These are phyloP conservation scores for Puccinia triticina DNA, from an alignment of 1,284 basidiomycete species.

Conservation along the genomic window DNA sequence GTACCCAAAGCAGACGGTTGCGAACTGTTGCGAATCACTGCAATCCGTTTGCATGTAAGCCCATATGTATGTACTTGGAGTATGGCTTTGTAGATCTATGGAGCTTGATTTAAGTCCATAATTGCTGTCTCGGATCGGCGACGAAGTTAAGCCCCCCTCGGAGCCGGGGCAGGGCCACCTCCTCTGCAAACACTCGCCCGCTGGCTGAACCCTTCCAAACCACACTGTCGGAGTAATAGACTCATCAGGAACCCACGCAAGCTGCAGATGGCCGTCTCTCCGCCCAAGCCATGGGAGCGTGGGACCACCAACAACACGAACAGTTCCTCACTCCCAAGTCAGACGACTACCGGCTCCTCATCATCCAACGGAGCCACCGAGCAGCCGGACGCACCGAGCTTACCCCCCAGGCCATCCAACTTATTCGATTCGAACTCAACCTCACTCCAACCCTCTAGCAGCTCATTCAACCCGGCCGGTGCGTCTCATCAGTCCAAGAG, in stretches of 20 bases:
- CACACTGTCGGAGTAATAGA: too few relatives aligned
- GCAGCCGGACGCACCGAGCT: not conserved
- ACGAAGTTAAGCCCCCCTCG: too few relatives aligned
- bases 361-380: not conserved
- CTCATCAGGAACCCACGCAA: not conserved
- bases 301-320: not conserved
- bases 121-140: too few relatives aligned
- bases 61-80: too few relatives aligned
- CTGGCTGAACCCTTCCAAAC: too few relatives aligned
- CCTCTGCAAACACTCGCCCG: too few relatives aligned
- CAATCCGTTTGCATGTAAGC: too few relatives aligned
- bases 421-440: not conserved
- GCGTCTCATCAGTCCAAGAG: conserved; percentile 5
- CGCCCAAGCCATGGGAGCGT: conserved; percentile 43
- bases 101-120: too few relatives aligned
- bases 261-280: conserved; percentile 43
- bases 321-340: not conserved
- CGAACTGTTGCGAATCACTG: too few relatives aligned
- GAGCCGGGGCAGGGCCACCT: too few relatives aligned
- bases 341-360: not conserved
- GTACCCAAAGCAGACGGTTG: too few relatives aligned
- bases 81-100: too few relatives aligned
- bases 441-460: not conserved
- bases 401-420: conserved; percentile 25
- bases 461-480: not conserved